Base-by-base conservation (phyloP, 2,329 filamentous ascomycete species). In the Plectosphaerella sp. region DNA sequence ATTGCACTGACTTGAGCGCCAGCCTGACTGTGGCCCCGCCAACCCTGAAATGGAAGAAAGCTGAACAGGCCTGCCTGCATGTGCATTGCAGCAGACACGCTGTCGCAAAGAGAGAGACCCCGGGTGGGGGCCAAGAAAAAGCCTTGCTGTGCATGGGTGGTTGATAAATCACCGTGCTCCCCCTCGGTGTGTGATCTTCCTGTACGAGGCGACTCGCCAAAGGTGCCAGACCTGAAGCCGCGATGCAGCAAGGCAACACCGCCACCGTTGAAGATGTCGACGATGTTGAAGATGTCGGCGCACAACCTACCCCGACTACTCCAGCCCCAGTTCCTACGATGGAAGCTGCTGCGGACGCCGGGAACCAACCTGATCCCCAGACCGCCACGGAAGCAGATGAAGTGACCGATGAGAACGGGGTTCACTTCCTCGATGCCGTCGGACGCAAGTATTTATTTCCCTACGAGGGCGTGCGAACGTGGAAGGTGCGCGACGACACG, bases 361-460 rank as follows among this genome's bases (percentile, higher is more conserved):
- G 7, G 35, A n/a, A 11, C 35, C 11, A 4, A 37, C 35, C 35
- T 37, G 35, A 22, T 22, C 22, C 22, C 22, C 22, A 37, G 35
- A n/a, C 15, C 35, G 35, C 11, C 11, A 3, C 35, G 11, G 35
- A 37, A 11, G 7, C 35, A 11, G 35, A 37, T 7, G 11, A 37
- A 12, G 11, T 18, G 37, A 7, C 37, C 16, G 37, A 39, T 14
- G 37, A 39, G 16, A 16, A 39, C 37, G 16, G 10, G 7, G 89
- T 96, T 66, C 86, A 86, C 59, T 96, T 95, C 73, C 94, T 94
- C 70, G 92, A 97, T 66, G 91, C 91, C 1, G 84, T 96, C n/a
- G 89, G 89, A 33, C 81, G 92, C 58, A 96, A 94, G 68, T 96
- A 94, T 67, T 93, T 83, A 68, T 96, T 97, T 64, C 92, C 92